phyloP scores from a whole-genome alignment of 257 asterid species.

The Nicotiana tomentosiformis region DNA sequence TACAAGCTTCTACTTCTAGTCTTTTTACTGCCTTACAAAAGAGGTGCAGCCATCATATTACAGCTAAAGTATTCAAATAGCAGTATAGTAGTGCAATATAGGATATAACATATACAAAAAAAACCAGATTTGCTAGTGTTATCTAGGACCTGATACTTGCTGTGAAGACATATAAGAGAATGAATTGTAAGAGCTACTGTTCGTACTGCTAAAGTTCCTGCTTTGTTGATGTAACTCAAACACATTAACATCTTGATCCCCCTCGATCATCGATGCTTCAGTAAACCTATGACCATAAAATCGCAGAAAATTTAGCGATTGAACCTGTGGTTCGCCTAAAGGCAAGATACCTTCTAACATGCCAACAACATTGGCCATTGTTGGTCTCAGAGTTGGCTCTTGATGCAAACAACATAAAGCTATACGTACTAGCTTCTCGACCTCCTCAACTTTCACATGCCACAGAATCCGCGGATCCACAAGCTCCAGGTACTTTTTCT shows the following conservation, averaged over 20 bases:
- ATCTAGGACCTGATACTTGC: slow-evolving; percentile 79
- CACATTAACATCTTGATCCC: slow-evolving; percentile 24
- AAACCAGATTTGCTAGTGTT: not conserved
- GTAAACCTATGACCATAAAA: slow-evolving; percentile 66
- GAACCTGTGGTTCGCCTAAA: slow-evolving; percentile 34
- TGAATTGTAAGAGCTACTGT: slow-evolving; percentile 34
- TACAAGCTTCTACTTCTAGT: not conserved
- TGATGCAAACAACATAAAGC: slow-evolving; percentile 74
- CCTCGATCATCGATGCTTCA: slow-evolving; percentile 37
- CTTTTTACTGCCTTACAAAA: not conserved
- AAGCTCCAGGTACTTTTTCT: slow-evolving; percentile 52
- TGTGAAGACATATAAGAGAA: slow-evolving; percentile 60
- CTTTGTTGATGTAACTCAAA: slow-evolving; percentile 18
- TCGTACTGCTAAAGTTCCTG: slow-evolving; percentile 14
- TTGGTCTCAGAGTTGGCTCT: slow-evolving; percentile 67
- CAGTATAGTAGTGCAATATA: not conserved
- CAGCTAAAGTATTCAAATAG: not conserved
- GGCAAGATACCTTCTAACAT: slow-evolving; percentile 60
- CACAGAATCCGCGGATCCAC: slow-evolving; percentile 52
- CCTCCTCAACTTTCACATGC: slow-evolving; percentile 41
- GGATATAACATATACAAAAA: not conserved
- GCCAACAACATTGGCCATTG: slow-evolving; percentile 55
- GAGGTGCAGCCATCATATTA: not conserved
- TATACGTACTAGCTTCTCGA: slow-evolving; percentile 52
- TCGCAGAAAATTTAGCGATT: slow-evolving; percentile 51